These are phyloP conservation scores for Brassica juncea DNA, from an alignment of 345 rosid species.

Conservation along the genomic window DNA sequence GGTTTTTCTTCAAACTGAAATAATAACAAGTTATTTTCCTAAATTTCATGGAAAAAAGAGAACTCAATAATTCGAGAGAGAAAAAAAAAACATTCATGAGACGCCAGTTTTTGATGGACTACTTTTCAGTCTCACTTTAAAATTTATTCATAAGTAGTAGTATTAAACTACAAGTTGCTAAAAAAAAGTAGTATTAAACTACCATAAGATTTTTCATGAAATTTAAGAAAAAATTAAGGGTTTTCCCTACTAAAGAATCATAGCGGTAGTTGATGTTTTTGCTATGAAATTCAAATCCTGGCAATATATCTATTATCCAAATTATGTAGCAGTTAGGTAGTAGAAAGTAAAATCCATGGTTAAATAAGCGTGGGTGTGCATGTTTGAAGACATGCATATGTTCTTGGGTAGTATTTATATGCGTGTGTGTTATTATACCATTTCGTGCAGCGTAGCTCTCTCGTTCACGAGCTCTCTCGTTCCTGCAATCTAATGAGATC, in stretches of 20 bases:
- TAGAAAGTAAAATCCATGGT: background rate
- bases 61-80: background rate
- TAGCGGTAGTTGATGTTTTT: background rate
- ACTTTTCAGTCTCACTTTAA: background rate
- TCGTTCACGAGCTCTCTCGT: constrained; percentile 9
- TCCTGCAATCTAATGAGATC: constrained; percentile 17
- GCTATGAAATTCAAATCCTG: background rate
- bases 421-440: background rate
- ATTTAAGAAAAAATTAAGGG: background rate
- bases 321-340: background rate
- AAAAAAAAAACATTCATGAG: background rate
- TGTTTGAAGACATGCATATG: background rate
- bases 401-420: background rate
- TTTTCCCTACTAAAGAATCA: background rate
- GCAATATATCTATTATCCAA: background rate
- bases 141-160: background rate
- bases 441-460: constrained; percentile 16
- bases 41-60: background rate
- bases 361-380: background rate
- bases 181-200: background rate
- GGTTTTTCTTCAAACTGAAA: constrained; percentile 19
- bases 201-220: background rate
- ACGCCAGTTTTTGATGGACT: background rate
- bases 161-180: background rate
- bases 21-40: background rate